These are phyloP conservation scores for Jimgerdemannia lactiflua DNA, from an alignment of 192 early-diverging fungal genomes.

Conservation along the genomic window DNA sequence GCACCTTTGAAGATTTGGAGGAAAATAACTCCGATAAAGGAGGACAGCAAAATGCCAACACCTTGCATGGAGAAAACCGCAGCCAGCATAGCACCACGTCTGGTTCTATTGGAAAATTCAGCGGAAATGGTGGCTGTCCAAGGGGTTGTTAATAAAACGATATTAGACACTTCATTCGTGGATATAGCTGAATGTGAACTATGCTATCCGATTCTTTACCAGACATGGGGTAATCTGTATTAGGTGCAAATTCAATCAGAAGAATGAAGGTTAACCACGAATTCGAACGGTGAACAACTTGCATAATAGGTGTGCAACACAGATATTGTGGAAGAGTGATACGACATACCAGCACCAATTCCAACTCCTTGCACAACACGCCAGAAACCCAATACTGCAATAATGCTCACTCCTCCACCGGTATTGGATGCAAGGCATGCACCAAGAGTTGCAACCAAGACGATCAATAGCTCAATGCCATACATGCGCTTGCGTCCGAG, in stretches of 20 bases:
- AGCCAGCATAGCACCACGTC: constrained; percentile 77
- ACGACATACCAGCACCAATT: constrained; percentile 53
- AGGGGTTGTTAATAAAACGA: no score
- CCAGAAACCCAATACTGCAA: constrained; percentile 73
- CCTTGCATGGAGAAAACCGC: constrained; percentile 92
- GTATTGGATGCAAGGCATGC: constrained; percentile 59
- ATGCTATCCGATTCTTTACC: not conserved
- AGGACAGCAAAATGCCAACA: constrained; percentile 78
- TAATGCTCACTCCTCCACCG: constrained; percentile 56
- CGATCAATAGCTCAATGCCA: constrained; percentile 73
- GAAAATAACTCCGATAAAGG: constrained; percentile 65
- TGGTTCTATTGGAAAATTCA: constrained; percentile 77
- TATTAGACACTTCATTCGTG: no score
- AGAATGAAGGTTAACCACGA: no score
- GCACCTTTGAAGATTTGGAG: constrained; percentile 64
- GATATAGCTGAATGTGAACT: not conserved
- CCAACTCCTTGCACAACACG: constrained; percentile 81
- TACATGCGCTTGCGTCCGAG: constrained; percentile 75
- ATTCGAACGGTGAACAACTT: no score
- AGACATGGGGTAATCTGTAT: constrained; percentile 80
- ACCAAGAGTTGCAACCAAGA: constrained; percentile 69
- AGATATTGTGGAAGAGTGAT: no score
- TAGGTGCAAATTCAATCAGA: no score
- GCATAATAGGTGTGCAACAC: no score
- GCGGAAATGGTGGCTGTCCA: constrained; percentile 70